Percentiles rank a stretch among this genome's conserved stretches.
phyloP scores from a whole-genome alignment of 2,329 filamentous ascomycete genomes.

The Diplocarpon rosae region DNA sequence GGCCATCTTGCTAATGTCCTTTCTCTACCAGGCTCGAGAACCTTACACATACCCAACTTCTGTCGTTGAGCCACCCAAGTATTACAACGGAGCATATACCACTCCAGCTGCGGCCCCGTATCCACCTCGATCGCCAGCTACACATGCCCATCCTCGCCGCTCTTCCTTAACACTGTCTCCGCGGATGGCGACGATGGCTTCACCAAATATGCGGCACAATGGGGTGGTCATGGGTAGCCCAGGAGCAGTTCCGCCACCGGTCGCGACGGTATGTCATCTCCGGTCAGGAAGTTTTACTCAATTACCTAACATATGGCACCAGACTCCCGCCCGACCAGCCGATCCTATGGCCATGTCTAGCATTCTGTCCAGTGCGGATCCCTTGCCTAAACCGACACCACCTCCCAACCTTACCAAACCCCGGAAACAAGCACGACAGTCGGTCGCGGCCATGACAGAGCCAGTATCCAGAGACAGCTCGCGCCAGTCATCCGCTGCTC shows the following conservation, averaged over 20 bases:
- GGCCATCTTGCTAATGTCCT: conserved; percentile 7
- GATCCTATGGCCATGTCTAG: conserved; percentile 96
- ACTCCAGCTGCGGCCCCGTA: conserved; percentile 36
- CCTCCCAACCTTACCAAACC: conserved; percentile 22
- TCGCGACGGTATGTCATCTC: conserved; percentile 18
- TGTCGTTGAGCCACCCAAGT: conserved; percentile 34
- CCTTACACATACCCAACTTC: conserved; percentile 36
- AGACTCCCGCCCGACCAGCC: conserved; percentile 63
- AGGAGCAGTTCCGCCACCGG: conserved; percentile 15
- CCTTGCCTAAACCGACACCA: conserved; percentile 43
- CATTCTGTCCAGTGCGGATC: conserved; percentile 73
- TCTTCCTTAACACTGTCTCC: conserved; percentile 24
- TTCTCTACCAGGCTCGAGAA: conserved; percentile 35
- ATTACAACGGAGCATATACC: conserved; percentile 39
- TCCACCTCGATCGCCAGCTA: conserved; percentile 38
- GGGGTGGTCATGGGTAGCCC: conserved; percentile 28
- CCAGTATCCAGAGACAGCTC: conserved; percentile 23
- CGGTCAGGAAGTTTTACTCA: background rate
- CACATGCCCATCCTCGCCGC: conserved; percentile 34
- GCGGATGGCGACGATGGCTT: conserved; percentile 31
- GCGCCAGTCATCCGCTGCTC: conserved; percentile 39
- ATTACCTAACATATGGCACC: conserved; percentile 14
- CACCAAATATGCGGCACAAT: conserved; percentile 37
- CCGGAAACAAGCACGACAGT: conserved; percentile 21
- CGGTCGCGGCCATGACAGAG: conserved; percentile 16